Evolutionary conservation across 2,329 filamentous ascomycete species (phyloP).

Genomic region (Raffaelea albimanens): DNA sequence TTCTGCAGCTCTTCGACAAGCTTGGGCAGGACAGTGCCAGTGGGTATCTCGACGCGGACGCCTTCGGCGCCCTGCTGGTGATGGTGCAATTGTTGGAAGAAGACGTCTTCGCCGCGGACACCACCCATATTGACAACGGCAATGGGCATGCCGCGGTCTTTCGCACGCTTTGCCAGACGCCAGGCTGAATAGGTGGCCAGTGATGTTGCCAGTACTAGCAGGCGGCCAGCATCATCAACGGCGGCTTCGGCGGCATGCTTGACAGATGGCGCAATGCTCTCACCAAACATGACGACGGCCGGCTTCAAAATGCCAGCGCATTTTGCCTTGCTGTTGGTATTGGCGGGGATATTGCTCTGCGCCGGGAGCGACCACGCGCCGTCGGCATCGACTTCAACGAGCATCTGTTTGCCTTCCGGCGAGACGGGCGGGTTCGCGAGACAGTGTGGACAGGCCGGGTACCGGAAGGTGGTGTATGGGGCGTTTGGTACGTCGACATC

Average conservation of each 20-base stretch:
- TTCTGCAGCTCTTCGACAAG: constrained; percentile 42
- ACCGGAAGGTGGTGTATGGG: constrained; percentile 82
- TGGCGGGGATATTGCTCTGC: too few relatives aligned
- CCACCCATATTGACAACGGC: constrained; percentile 84
- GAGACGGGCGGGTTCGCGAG: constrained; percentile 51
- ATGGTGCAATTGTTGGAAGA: constrained; percentile 51
- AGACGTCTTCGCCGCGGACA: constrained; percentile 66
- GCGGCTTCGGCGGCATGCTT: constrained; percentile 71
- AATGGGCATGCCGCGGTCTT: constrained; percentile 74
- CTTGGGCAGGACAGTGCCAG: constrained; percentile 46
- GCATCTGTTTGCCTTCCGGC: constrained; percentile 39
- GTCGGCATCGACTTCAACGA: constrained; percentile 64
- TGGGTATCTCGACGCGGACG: constrained; percentile 48
- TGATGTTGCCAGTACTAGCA: constrained; percentile 80
- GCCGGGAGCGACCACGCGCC: constrained; percentile 58
- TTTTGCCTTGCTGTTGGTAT: background rate
- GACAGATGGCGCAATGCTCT: constrained; percentile 62
- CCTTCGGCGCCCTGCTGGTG: constrained; percentile 40
- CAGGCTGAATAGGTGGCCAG: constrained; percentile 93
- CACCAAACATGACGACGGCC: constrained; percentile 92
- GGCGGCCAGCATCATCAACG: constrained; percentile 63
- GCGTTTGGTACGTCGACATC: constrained; percentile 85
- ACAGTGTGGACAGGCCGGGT: constrained; percentile 81
- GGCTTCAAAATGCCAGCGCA: constrained; percentile 81
- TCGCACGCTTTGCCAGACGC: constrained; percentile 75